phyloP scores from a whole-genome alignment of 1,284 basidiomycete genomes.

The Xerocomus amazonicus region DNA sequence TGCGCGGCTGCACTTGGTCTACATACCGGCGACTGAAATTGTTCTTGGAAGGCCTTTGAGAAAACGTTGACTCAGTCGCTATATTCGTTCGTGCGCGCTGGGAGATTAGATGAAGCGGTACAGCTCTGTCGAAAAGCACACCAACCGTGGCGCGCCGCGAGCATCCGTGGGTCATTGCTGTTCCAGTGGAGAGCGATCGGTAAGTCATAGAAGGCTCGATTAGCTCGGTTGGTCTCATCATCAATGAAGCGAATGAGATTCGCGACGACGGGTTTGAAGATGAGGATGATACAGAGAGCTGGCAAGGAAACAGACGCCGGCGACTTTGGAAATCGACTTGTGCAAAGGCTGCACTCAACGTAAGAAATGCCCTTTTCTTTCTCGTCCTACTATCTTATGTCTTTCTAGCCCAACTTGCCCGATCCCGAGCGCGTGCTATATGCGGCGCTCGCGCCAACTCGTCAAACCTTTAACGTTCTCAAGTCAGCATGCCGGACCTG shows the following conservation, averaged over 20 bases:
- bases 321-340: conserved; percentile 86
- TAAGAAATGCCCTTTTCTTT: conserved; percentile 37
- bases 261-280: conserved; percentile 52
- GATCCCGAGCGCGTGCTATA: conserved; percentile 82
- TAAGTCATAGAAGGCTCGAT: conserved; percentile 31
- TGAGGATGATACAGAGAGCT: conserved; percentile 46
- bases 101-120: conserved; percentile 79
- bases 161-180: conserved; percentile 74
- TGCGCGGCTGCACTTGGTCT: conserved; percentile 5
- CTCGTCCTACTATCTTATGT: conserved; percentile 7
- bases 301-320: conserved; percentile 71
- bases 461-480: conserved; percentile 73
- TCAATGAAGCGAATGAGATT: conserved; percentile 44
- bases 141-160: conserved; percentile 90
- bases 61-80: conserved; percentile 70
- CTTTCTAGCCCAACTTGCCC: conserved; percentile 58
- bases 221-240: conserved; percentile 2
- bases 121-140: conserved; percentile 81
- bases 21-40: conserved; percentile 1
- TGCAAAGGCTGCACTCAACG: conserved; percentile 73
- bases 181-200: conserved; percentile 71
- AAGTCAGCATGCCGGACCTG: conserved; percentile 81
- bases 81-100: conserved; percentile 78
- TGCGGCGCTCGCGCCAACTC: conserved; percentile 80
- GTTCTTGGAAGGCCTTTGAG: conserved; percentile 61